Evolutionary conservation across 768 basidiomycete genomes (phyloP).

Genomic region (Termitomyces sp.): DNA sequence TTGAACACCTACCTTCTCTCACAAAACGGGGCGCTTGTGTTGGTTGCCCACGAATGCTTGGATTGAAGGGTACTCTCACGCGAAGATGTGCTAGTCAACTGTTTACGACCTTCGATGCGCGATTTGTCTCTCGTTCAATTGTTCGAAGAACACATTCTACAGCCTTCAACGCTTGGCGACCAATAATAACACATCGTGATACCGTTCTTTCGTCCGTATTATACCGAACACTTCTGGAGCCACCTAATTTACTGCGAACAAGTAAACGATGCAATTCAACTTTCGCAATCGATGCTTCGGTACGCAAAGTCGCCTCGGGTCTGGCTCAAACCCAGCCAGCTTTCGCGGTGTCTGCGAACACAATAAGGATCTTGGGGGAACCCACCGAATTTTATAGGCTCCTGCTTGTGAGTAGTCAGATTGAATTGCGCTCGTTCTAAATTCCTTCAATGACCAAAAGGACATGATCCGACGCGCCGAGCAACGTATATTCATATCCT

Average conservation of each 20-base stretch:
- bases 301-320: conserved; percentile 29
- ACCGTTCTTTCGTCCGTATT: neutral
- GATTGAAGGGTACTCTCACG: conserved; percentile 4
- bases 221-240: neutral
- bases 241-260: neutral
- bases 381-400: conserved; percentile 55
- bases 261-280: conserved; percentile 20
- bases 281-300: conserved; percentile 23
- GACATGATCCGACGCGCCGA: conserved; percentile 74
- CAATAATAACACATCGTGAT: neutral
- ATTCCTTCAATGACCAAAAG: conserved; percentile 29
- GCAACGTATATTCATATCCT: conserved; percentile 81
- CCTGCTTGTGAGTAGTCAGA: conserved; percentile 37
- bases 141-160: neutral
- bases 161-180: neutral
- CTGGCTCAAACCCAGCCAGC: conserved; percentile 39
- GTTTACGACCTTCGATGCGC: neutral
- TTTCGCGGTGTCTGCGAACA: conserved; percentile 37
- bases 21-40: neutral
- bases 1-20: neutral
- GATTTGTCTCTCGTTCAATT: neutral
- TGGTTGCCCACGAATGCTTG: conserved; percentile 1
- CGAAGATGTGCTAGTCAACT: conserved; percentile 2
- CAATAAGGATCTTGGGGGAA: conserved; percentile 47
- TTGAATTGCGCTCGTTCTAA: neutral